These are phyloP conservation scores for Cichorium intybus DNA, from an alignment of 140 eudicot species.

Conservation along the genomic window DNA sequence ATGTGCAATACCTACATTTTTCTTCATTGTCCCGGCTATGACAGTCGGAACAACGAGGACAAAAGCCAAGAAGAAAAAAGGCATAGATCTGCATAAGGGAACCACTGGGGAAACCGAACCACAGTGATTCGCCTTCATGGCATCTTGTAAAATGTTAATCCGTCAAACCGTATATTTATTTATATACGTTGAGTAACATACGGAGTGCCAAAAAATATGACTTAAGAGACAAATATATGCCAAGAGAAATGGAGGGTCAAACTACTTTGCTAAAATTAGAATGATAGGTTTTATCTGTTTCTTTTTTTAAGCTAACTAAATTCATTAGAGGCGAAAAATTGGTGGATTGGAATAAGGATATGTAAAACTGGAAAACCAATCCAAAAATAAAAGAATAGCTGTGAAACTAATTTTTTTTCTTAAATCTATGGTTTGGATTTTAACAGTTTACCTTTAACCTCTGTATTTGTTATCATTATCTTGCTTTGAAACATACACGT, in stretches of 20 bases:
- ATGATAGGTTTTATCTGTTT: neutral
- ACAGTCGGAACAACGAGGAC: constrained; percentile 17
- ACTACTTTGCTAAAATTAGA: constrained; percentile 14
- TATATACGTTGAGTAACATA: neutral
- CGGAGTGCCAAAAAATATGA: constrained; percentile 23
- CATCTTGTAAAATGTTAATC: neutral
- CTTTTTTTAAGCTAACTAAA: neutral
- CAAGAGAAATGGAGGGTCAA: constrained; percentile 31
- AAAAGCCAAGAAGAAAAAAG: constrained; percentile 24
- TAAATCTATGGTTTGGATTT: neutral
- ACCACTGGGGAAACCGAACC: constrained; percentile 41
- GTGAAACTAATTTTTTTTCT: neutral
- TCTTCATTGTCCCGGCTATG: constrained; percentile 18
- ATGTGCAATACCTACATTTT: constrained; percentile 11
- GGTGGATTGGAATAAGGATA: neutral
- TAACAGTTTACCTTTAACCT: too few relatives aligned
- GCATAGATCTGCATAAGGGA: constrained; percentile 27
- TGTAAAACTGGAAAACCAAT: too few relatives aligned
- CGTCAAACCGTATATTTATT: constrained; percentile 2
- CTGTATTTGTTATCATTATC: too few relatives aligned
- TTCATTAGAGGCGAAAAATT: neutral
- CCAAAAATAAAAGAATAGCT: neutral
- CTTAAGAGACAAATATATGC: neutral
- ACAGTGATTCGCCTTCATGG: constrained; percentile 42
- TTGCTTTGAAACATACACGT: too few relatives aligned